These are phyloP conservation scores for Geotrichum citri-aurantii DNA, from an alignment of 1,139 yeast species.

Conservation along the genomic window DNA sequence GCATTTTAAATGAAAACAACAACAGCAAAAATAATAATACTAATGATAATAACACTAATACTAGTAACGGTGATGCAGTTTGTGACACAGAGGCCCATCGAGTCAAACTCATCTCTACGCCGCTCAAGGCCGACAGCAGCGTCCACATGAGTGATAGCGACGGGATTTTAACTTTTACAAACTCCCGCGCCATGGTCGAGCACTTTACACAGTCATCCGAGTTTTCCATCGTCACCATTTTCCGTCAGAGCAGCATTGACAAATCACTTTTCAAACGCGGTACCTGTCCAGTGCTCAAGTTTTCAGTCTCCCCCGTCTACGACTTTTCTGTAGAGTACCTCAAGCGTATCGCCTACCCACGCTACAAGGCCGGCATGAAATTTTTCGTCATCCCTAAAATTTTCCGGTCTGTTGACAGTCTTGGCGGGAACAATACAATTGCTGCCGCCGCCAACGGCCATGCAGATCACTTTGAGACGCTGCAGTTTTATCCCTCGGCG, in stretches of 20 bases:
- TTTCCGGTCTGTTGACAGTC: background rate
- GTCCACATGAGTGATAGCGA: background rate
- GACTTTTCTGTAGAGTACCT: constrained; percentile 15
- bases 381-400: constrained; percentile 7
- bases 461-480: background rate
- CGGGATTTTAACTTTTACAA: constrained; percentile 6
- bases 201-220: constrained; percentile 4
- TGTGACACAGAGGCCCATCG: background rate
- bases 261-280: constrained; percentile 13
- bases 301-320: constrained; percentile 14
- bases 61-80: background rate
- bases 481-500: constrained; percentile 13
- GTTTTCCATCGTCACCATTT: constrained; percentile 15
- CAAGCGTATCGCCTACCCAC: constrained; percentile 19
- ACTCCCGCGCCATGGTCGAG: constrained; percentile 15
- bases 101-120: background rate
- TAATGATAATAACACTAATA: no score
- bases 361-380: constrained; percentile 19
- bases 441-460: background rate
- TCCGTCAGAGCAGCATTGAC: constrained; percentile 18
- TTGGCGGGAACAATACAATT: no score
- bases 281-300: constrained; percentile 20
- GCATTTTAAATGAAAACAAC: background rate
- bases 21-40: background rate
- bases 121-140: background rate